phyloP scores from a whole-genome alignment of 257 asterid species.

The Ilex aquifolium region DNA sequence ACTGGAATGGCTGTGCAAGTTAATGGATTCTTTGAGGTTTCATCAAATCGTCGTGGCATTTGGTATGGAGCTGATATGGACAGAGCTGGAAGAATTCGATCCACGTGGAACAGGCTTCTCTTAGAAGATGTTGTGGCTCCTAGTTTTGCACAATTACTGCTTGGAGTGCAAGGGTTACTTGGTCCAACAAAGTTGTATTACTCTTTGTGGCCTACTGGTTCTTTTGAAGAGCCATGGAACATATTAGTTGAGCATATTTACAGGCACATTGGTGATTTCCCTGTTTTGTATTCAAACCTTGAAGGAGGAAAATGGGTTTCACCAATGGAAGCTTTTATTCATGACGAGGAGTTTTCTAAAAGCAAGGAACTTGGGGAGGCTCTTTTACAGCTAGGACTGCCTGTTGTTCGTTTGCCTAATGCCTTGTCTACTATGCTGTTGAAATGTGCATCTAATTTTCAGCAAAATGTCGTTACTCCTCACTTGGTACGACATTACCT shows the following conservation, averaged over 20 bases:
- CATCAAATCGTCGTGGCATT: constrained; percentile 96
- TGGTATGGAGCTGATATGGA: constrained; percentile 99
- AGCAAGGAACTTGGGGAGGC: constrained; percentile 57
- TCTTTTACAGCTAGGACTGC: constrained; percentile 85
- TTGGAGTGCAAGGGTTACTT: constrained; percentile 44
- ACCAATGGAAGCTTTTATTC: constrained; percentile 71
- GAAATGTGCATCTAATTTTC: constrained; percentile 38
- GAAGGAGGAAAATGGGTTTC: constrained; percentile 86
- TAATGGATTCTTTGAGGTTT: constrained; percentile 92
- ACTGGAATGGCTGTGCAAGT: constrained; percentile 80
- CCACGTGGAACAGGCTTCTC: constrained; percentile 95
- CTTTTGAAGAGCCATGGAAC: constrained; percentile 92
- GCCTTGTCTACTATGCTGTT: constrained; percentile 61
- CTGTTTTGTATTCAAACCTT: constrained; percentile 61
- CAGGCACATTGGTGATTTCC: constrained; percentile 46
- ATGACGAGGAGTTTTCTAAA: constrained; percentile 47
- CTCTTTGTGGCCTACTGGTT: constrained; percentile 88
- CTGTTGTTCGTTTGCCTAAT: constrained; percentile 72
- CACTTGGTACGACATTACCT: constrained; percentile 74
- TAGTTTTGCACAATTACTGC: constrained; percentile 58
- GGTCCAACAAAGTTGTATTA: constrained; percentile 64
- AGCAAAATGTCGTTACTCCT: constrained; percentile 73
- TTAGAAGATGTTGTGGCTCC: constrained; percentile 89
- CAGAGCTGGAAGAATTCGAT: constrained; percentile 90
- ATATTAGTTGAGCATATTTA: constrained; percentile 67